A percentile compares a stretch with the other conserved stretches of the same genome.
Evolutionary conservation across 2,329 filamentous ascomycete genomes (phyloP).

Genomic region (Sclerotinia subarctica): DNA sequence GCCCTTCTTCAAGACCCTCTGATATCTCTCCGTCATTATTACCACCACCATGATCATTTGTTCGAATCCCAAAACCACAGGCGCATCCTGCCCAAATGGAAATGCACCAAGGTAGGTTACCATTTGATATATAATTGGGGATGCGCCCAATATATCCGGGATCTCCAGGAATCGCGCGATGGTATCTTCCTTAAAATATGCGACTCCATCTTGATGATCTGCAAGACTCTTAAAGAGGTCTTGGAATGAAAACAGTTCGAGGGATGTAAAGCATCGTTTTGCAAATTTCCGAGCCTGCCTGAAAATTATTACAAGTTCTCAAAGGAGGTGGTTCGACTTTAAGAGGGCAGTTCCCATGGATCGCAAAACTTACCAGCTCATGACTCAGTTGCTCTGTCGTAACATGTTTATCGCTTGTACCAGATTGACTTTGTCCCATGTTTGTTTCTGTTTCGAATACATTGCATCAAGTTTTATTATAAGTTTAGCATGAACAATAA

Average conservation of each 20-base stretch:
- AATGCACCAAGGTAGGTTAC: constrained; percentile 69
- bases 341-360: constrained; percentile 14
- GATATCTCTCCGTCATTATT: constrained; percentile 68
- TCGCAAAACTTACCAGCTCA: constrained; percentile 33
- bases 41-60: constrained; percentile 70
- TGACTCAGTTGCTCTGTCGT: constrained; percentile 38
- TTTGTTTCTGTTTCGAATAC: constrained; percentile 17
- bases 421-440: constrained; percentile 40
- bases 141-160: constrained; percentile 65
- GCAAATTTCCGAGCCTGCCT: constrained; percentile 60
- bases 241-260: constrained; percentile 71
- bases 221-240: constrained; percentile 70
- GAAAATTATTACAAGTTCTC: not conserved
- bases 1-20: constrained; percentile 57
- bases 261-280: constrained; percentile 65
- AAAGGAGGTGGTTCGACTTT: not conserved
- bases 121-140: constrained; percentile 69
- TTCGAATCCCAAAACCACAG: constrained; percentile 65
- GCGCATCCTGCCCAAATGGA: constrained; percentile 68
- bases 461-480: not conserved
- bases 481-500: not conserved
- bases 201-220: constrained; percentile 58
- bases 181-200: constrained; percentile 68
- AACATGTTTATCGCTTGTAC: constrained; percentile 28
- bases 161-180: constrained; percentile 70